phyloP scores from a whole-genome alignment of 139 green algal species.

The Asterochloris sp. region DNA sequence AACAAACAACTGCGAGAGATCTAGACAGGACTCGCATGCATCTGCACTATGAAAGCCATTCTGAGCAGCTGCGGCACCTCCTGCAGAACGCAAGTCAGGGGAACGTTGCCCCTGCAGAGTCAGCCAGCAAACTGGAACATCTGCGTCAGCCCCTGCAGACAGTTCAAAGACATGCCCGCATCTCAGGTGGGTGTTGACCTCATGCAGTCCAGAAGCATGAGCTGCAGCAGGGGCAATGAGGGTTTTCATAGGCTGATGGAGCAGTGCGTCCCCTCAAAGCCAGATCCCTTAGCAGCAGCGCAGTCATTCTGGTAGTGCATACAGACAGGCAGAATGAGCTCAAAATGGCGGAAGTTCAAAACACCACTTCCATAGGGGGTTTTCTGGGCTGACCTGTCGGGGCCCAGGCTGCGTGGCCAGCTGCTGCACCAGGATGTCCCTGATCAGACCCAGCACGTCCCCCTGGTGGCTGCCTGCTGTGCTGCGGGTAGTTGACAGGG shows the following conservation, averaged over 20 bases:
- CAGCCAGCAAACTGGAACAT: too few relatives aligned
- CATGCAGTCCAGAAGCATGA: too few relatives aligned
- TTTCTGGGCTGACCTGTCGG: slow-evolving; percentile 12
- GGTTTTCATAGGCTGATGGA: too few relatives aligned
- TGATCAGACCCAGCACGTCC: slow-evolving; percentile 57
- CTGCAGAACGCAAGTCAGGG: too few relatives aligned
- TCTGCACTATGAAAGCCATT: too few relatives aligned
- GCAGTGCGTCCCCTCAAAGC: background rate
- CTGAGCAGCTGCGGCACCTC: too few relatives aligned
- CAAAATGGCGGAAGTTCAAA: background rate
- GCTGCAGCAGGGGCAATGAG: too few relatives aligned
- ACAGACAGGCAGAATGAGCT: background rate
- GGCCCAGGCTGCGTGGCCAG: slow-evolving; percentile 10
- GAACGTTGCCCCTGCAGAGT: too few relatives aligned
- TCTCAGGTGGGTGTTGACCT: too few relatives aligned
- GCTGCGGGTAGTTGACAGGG: slow-evolving; percentile 20
- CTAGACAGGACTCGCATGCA: too few relatives aligned
- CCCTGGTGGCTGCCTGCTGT: background rate
- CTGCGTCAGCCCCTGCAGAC: slow-evolving; percentile 26
- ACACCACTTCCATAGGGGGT: slow-evolving; percentile 2
- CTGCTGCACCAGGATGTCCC: slow-evolving; percentile 50
- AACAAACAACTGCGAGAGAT: too few relatives aligned
- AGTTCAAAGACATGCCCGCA: background rate
- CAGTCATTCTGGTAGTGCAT: slow-evolving; percentile 12
- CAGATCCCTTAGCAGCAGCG: background rate